Evolutionary conservation across 345 rosid species (phyloP), one percentile per base, ranked within the genome.

Genomic region (Anacardium occidentale): DNA sequence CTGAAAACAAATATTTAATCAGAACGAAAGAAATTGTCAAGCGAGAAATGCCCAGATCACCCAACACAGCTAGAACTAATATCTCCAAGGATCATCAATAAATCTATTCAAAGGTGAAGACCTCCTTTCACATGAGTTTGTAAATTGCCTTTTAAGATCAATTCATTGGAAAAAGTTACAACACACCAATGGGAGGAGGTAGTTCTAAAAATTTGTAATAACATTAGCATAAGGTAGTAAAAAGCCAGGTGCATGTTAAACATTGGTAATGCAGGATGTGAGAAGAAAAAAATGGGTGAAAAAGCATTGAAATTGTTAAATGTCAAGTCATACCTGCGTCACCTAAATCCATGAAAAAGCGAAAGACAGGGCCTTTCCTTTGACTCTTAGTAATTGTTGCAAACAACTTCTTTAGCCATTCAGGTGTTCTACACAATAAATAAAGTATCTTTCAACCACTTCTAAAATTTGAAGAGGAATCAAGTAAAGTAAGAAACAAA

Each of bases 301-400:
- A 45, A 24, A 60, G 24, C 0, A 12, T 48, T n/a, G 10, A 13
- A 15, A 55, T 37, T 3, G 18, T 55, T 45, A 20, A 53, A 17
- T 10, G 15, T 22, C 51, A 65, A 63, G 20, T 3, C 70, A 61
- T 79, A 92, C 99, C 99, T 66, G 98, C 99, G 75, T 95, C 99
- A 58, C 99, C 96, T 57, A 92, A 85, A 82, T 95, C 99, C 91
- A 92, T 83, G 85, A 95, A 91, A 73, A 92, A 92, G 10, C 96
- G 90, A 70, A 92, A 92, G 66, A 95, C 94, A 9, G 98, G 97
- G 42, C 96, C 94, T 21, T 84, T 91, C 85, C 92, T 91, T 85
- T 89, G 89, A 10, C 96, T 88, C 88, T 84, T 95, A 56, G 89
- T 89, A 66, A 95, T 87, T 20, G 75, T 78, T 10, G 97, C 81